Evolutionary conservation across 2,329 filamentous ascomycete species (phyloP).

Genomic region (Geosmithia morbida): DNA sequence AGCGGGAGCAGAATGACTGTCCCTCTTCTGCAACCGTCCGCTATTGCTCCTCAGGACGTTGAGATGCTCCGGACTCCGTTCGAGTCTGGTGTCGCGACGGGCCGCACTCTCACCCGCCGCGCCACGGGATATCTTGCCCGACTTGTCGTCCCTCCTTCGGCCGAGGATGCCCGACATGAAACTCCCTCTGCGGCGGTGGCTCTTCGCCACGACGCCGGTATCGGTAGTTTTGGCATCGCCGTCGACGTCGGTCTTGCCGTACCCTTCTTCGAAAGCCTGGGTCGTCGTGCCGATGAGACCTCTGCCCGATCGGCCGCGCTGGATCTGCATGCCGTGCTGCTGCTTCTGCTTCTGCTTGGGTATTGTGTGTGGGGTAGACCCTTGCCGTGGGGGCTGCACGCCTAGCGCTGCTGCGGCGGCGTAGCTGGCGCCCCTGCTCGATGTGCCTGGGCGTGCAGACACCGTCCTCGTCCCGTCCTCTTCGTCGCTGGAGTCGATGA

Average conservation of each 20-base stretch:
- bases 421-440: conserved; percentile 11
- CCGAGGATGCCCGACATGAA: conserved; percentile 45
- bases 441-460: conserved; percentile 7
- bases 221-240: too few relatives aligned
- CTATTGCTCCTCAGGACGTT: conserved; percentile 21
- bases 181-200: conserved; percentile 27
- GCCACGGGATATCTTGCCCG: conserved; percentile 40
- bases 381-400: conserved; percentile 22
- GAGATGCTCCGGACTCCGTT: conserved; percentile 41
- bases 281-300: conserved; percentile 15
- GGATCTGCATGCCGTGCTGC: conserved; percentile 12
- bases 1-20: conserved; percentile 18
- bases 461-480: conserved; percentile 15
- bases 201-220: too few relatives aligned
- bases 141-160: conserved; percentile 38
- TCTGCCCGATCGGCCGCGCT: conserved; percentile 25
- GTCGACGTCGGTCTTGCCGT: too few relatives aligned
- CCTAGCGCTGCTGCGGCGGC: conserved; percentile 22
- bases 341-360: conserved; percentile 22
- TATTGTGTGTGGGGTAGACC: too few relatives aligned
- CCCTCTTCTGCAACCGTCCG: conserved; percentile 11
- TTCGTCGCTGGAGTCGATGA: conserved; percentile 61
- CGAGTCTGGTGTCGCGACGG: conserved; percentile 45
- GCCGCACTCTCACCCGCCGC: conserved; percentile 39
- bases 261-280: background rate